A percentile compares a stretch with the other conserved stretches of the same genome.
Evolutionary conservation across 164 flowering plant species (phyloP).

Genomic region (Sedum album): DNA sequence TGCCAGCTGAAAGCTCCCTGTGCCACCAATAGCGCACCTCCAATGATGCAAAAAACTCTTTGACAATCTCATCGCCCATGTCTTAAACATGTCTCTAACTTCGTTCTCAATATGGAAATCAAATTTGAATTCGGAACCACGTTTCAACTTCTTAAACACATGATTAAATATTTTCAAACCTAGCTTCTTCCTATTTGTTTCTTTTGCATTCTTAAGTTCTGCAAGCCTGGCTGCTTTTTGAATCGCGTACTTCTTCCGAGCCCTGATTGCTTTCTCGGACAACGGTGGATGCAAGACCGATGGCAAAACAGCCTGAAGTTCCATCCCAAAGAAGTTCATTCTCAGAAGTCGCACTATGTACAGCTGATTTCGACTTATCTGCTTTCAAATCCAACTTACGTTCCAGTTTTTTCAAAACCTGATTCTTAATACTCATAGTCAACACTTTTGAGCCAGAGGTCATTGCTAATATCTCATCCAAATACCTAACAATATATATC

Average conservation of each 20-base stretch:
- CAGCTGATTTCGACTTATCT: constrained; percentile 44
- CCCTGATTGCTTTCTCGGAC: constrained; percentile 84
- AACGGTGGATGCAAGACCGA: constrained; percentile 65
- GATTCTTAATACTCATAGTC: constrained; percentile 50
- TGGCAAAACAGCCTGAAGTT: constrained; percentile 79
- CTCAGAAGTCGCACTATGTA: constrained; percentile 81
- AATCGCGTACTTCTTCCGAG: constrained; percentile 71
- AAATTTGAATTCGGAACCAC: constrained; percentile 44
- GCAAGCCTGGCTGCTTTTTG: constrained; percentile 56
- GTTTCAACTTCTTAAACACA: constrained; percentile 68
- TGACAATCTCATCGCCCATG: constrained; percentile 68
- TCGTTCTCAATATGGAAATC: constrained; percentile 60
- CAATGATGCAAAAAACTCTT: constrained; percentile 50
- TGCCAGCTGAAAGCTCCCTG: constrained; percentile 52
- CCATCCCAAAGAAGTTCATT: constrained; percentile 83
- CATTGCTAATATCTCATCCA: constrained; percentile 73
- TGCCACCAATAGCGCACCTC: constrained; percentile 71
- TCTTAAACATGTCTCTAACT: constrained; percentile 51
- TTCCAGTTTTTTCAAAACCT: constrained; percentile 42
- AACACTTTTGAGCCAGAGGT: constrained; percentile 70
- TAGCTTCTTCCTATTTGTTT: constrained; percentile 63
- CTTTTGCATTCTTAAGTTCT: constrained; percentile 71
- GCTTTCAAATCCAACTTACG: constrained; percentile 52
- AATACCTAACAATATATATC: constrained; percentile 72
- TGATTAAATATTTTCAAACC: constrained; percentile 67